Evolutionary conservation across 192 early-diverging fungal genomes (phyloP).

Genomic region (Cetraspora pellucida): DNA sequence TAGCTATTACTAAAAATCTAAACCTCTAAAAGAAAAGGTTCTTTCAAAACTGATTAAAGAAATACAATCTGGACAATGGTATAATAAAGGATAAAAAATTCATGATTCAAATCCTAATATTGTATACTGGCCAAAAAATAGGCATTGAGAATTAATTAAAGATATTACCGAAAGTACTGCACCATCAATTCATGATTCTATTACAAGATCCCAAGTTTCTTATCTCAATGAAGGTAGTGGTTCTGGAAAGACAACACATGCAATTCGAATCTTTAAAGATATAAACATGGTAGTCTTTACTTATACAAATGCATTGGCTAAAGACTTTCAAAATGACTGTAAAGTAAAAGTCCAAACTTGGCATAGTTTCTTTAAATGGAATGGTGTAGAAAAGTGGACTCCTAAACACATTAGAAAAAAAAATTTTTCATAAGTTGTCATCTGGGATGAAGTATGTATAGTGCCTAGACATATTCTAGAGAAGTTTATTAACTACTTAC

Average conservation of each 20-base stretch:
- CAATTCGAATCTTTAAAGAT: conserved; percentile 22
- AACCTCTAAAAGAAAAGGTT: not conserved
- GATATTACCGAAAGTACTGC: conserved; percentile 5
- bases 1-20: not conserved
- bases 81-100: conserved; percentile 17
- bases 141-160: conserved; percentile 18
- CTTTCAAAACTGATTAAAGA: not conserved
- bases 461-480: conserved; percentile 19
- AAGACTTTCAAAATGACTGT: not conserved
- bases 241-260: conserved; percentile 27
- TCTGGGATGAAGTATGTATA: conserved; percentile 28
- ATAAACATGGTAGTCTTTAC: conserved; percentile 23
- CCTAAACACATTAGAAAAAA: conserved; percentile 11
- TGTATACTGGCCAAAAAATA: conserved; percentile 15
- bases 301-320: conserved; percentile 3
- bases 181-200: conserved; percentile 17
- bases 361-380: conserved; percentile 24
- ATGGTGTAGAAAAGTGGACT: conserved; percentile 8
- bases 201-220: conserved; percentile 18
- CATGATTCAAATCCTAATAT: conserved; percentile 7
- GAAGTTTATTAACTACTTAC: conserved; percentile 26
- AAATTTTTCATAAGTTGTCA: conserved; percentile 11
- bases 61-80: conserved; percentile 10
- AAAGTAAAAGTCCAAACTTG: conserved; percentile 25
- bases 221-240: conserved; percentile 22